Evolutionary conservation across 2,329 filamentous ascomycete genomes (phyloP).

Genomic region (Phialophora expanda): DNA sequence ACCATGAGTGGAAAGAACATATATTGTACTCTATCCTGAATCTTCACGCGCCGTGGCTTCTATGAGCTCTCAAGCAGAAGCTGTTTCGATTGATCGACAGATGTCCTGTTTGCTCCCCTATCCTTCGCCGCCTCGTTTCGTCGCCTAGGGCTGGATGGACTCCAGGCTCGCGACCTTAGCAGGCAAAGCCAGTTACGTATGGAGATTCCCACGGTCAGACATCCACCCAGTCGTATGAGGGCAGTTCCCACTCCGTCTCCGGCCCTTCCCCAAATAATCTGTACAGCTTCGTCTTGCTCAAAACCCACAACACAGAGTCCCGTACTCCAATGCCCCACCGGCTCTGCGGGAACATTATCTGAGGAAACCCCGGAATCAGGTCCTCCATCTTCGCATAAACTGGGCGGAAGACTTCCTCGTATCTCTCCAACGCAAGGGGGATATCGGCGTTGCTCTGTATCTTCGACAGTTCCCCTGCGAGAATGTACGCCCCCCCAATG

Average conservation of each 20-base stretch:
- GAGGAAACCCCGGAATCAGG: not conserved
- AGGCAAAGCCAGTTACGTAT: too few relatives aligned
- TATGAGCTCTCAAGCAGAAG: too few relatives aligned
- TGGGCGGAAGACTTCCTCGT: not conserved
- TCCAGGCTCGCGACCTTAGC: not conserved
- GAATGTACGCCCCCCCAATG: not conserved
- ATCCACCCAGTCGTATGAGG: not conserved
- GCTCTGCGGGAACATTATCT: not conserved
- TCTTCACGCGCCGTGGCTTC: too few relatives aligned
- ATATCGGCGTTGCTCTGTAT: not conserved
- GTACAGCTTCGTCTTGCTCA: not conserved
- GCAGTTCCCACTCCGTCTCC: not conserved
- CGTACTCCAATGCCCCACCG: not conserved
- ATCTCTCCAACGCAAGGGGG: not conserved
- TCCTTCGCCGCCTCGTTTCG: not conserved
- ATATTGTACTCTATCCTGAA: too few relatives aligned
- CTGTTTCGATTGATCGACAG: too few relatives aligned
- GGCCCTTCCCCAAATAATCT: not conserved
- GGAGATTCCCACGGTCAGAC: too few relatives aligned
- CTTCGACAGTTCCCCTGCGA: not conserved
- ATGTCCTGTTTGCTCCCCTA: not conserved
- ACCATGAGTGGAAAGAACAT: too few relatives aligned
- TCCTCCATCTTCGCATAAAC: not conserved
- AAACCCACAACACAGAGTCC: not conserved
- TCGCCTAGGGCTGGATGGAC: not conserved